A percentile compares a stretch with the other conserved stretches of the same genome.
phyloP scores from a whole-genome alignment of 1,284 basidiomycete genomes.

The Tetrapyrgos nigripes region DNA sequence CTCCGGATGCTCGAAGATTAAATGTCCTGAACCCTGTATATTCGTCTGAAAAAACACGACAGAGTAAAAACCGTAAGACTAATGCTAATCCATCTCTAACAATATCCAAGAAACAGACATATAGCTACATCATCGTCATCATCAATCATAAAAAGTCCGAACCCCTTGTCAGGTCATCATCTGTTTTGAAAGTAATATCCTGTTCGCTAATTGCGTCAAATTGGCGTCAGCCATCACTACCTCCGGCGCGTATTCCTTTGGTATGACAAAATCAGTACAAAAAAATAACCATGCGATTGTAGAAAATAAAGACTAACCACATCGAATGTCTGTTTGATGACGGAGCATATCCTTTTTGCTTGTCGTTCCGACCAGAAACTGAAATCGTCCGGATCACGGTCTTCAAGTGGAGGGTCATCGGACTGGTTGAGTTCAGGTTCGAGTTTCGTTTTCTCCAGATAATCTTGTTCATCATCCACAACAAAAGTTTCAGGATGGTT shows the following conservation, averaged over 20 bases:
- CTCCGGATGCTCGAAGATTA: no score
- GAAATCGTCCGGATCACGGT: conserved; percentile 89
- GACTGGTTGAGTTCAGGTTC: conserved; percentile 24
- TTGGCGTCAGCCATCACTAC: conserved; percentile 96
- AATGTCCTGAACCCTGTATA: no score
- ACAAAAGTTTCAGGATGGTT: background rate
- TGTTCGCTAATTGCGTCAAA: conserved; percentile 78
- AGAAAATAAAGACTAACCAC: no score
- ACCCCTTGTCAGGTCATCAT: conserved; percentile 43
- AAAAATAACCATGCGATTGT: no score
- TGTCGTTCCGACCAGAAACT: conserved; percentile 91
- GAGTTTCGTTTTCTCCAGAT: conserved; percentile 7
- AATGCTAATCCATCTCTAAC: no score
- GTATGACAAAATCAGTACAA: no score
- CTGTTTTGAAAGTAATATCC: conserved; percentile 85
- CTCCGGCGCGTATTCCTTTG: conserved; percentile 89
- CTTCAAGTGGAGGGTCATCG: conserved; percentile 27
- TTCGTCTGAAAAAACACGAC: no score
- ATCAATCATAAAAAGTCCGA: no score
- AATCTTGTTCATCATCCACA: background rate
- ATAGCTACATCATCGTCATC: no score
- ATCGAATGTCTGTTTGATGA: conserved; percentile 82
- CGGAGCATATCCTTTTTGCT: conserved; percentile 84
- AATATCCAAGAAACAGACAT: no score
- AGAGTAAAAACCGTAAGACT: no score